Conservation (phyloP, 2,329 filamentous ascomycete genomes). For the Ophiostoma montium region DNA sequence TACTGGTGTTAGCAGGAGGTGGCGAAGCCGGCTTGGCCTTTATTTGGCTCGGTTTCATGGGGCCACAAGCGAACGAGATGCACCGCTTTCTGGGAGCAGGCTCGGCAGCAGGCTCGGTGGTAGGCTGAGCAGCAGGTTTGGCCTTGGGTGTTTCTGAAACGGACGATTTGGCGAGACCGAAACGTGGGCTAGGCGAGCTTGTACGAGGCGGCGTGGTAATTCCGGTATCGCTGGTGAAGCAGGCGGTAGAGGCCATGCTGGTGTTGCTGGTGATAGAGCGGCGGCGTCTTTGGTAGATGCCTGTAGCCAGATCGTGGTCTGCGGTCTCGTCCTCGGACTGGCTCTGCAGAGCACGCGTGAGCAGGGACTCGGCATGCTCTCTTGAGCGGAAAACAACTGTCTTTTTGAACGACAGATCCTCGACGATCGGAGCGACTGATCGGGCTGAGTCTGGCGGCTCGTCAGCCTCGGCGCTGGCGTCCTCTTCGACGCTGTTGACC, state of each 20-base stretch:
- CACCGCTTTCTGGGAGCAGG: slow-evolving; percentile 60
- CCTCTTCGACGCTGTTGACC: slow-evolving; percentile 36
- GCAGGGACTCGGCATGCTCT: slow-evolving; percentile 60
- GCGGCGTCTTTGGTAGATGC: slow-evolving; percentile 21
- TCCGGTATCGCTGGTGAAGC: slow-evolving; percentile 89
- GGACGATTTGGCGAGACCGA: slow-evolving; percentile 17
- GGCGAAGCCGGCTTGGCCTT: slow-evolving; percentile 19
- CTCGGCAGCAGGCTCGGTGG: not conserved
- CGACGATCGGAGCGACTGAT: not conserved
- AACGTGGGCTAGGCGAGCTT: slow-evolving; percentile 78
- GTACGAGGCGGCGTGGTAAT: slow-evolving; percentile 80
- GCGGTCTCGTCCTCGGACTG: slow-evolving; percentile 43
- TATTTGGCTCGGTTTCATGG: slow-evolving; percentile 33
- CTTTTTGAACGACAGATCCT: slow-evolving; percentile 28
- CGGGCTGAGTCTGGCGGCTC: slow-evolving; percentile 59
- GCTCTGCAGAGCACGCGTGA: slow-evolving; percentile 70
- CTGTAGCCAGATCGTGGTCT: slow-evolving; percentile 23
- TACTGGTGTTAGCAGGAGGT: slow-evolving; percentile 13
- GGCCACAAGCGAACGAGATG: slow-evolving; percentile 81
- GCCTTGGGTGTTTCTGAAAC: slow-evolving; percentile 12
- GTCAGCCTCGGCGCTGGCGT: slow-evolving; percentile 61
- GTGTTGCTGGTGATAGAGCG: slow-evolving; percentile 66
- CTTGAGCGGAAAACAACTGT: slow-evolving; percentile 32
- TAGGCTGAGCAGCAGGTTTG: slow-evolving; percentile 35
- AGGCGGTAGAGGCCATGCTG: slow-evolving; percentile 71